Conservation (phyloP, 345 rosid species). For the Trapa bicornis region DNA sequence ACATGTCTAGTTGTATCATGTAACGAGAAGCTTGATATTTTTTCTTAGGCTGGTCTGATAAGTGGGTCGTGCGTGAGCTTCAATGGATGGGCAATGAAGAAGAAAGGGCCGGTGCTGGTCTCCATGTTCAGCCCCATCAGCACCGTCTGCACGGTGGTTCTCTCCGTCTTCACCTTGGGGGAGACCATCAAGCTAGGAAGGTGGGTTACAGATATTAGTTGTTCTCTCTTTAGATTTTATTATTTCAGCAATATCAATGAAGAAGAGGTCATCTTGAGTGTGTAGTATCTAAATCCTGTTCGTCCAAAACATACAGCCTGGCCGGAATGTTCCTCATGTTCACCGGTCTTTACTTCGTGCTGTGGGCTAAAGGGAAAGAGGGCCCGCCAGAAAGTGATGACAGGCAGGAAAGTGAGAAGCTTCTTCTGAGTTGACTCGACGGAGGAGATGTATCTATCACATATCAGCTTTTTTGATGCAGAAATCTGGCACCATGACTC, state of each 20-base stretch:
- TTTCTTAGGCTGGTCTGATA: slow-evolving; percentile 42
- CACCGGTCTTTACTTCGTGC: slow-evolving; percentile 63
- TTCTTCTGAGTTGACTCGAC: slow-evolving; percentile 45
- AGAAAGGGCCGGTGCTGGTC: slow-evolving; percentile 82
- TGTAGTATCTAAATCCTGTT: too few relatives aligned
- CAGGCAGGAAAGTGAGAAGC: slow-evolving; percentile 42
- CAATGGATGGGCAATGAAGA: slow-evolving; percentile 95
- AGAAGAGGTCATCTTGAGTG: too few relatives aligned
- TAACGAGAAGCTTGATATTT: too few relatives aligned
- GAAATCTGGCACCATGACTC: too few relatives aligned
- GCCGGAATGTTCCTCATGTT: slow-evolving; percentile 85
- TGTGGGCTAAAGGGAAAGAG: slow-evolving; percentile 97
- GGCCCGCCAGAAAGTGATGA: slow-evolving; percentile 10
- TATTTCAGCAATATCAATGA: too few relatives aligned
- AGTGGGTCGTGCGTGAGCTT: slow-evolving; percentile 70
- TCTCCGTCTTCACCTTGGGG: slow-evolving; percentile 52
- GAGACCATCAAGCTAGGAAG: slow-evolving; percentile 57
- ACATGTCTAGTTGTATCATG: too few relatives aligned
- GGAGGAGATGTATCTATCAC: background rate
- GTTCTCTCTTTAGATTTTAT: background rate
- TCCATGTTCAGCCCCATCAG: slow-evolving; percentile 80
- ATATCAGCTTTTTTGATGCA: too few relatives aligned
- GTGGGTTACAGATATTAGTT: slow-evolving; percentile 13
- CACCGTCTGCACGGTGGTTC: slow-evolving; percentile 52
- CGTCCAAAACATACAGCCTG: slow-evolving; percentile 33